These are phyloP conservation scores for Solanum ossicruentum DNA, from an alignment of 257 asterid species.

Conservation along the genomic window DNA sequence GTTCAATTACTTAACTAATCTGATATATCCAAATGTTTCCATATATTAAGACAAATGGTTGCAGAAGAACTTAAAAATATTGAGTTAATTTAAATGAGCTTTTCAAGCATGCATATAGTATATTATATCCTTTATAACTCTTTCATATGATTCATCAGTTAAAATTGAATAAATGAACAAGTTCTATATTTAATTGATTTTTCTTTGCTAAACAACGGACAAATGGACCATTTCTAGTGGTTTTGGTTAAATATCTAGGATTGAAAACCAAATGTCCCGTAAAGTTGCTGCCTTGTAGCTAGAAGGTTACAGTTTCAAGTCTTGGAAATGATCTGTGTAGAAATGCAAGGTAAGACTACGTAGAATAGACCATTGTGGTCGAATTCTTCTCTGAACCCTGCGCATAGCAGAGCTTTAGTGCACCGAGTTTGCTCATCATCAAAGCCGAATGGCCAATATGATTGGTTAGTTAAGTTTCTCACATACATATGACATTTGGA, in stretches of 20 bases:
- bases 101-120: neutral
- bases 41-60: neutral
- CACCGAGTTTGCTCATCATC: no score
- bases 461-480: neutral
- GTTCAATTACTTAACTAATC: neutral
- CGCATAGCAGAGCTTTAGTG: no score
- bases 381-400: no score
- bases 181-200: neutral
- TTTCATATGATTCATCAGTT: neutral
- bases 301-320: no score
- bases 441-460: neutral
- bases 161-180: neutral
- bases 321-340: no score
- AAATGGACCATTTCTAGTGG: neutral
- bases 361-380: no score
- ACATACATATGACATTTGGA: neutral
- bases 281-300: no score
- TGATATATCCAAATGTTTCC: neutral
- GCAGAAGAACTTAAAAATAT: neutral
- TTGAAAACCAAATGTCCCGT: neutral
- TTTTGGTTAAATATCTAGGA: neutral
- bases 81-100: neutral
- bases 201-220: neutral
- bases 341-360: no score
- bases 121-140: neutral